Evolutionary conservation across 306 rosid genomes (phyloP), one percentile per base, ranked within the genome.

Genomic region (Lathyrus aphaca): DNA sequence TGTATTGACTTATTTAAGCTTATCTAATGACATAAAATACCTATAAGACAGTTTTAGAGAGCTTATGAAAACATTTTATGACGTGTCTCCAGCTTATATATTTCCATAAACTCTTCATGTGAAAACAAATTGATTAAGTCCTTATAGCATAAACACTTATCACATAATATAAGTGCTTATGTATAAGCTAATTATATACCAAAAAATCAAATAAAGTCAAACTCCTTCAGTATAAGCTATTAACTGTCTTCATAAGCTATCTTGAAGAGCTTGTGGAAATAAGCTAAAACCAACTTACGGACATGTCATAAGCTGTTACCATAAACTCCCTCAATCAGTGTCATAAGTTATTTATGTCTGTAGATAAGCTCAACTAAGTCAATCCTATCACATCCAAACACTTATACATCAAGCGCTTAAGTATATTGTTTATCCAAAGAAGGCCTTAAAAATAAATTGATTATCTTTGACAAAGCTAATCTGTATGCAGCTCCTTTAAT

Each of bases 401-500:
- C 54, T 48, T 48, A 15, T 15, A 14, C 54, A 15, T 19, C 11
- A 21, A 18, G 11, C 11, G 1, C 5, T 17, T 17, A 8, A 49
- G 8, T 49, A 49, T 7, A 8, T 0, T 49, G 6, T 49, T 19
- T 10, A 53, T 19, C 32, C 12, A 51, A 21, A 19, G 5, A 17
- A 1, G 6, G 5, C n/a, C 58, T 19, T n/a, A 51, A 46, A 3
- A n/a, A 5, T 6, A n/a, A n/a, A n/a, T n/a, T n/a, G n/a, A n/a
- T n/a, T n/a, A n/a, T n/a, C n/a, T n/a, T n/a, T n/a, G n/a, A n/a
- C n/a, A n/a, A n/a, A n/a, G 48, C 68, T 43, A 50, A 53, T 38
- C 50, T 54, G 12, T 48, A 18, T 48, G 62, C 86, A 91, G 96
- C 75, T 88, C n/a, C 39, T 35, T 7, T 6, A 35, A 35, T 35